phyloP scores from a whole-genome alignment of 2,329 filamentous ascomycete genomes.

The Penicillium freii region DNA sequence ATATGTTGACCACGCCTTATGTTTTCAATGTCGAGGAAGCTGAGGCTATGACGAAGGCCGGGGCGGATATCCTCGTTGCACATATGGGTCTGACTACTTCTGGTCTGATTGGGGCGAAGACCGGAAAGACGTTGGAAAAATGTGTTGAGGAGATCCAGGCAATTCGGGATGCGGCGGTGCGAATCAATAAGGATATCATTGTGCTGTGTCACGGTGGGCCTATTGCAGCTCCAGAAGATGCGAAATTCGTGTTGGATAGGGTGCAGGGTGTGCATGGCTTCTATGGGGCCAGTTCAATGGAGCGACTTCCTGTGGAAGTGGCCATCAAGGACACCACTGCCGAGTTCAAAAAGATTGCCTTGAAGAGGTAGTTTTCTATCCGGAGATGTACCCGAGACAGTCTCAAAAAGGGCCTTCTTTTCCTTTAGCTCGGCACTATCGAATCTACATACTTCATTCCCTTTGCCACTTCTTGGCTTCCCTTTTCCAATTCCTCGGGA shows the following conservation, averaged over 20 bases:
- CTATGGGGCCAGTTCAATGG: constrained; percentile 68
- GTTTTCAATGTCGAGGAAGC: neutral
- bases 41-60: neutral
- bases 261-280: constrained; percentile 68
- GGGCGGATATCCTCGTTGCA: neutral
- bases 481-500: too few relatives aligned
- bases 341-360: constrained; percentile 49
- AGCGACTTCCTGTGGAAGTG: constrained; percentile 65
- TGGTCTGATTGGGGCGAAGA: neutral
- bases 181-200: neutral
- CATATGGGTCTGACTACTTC: constrained; percentile 2
- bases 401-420: too few relatives aligned
- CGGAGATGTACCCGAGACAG: too few relatives aligned
- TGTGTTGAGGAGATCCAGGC: neutral
- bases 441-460: too few relatives aligned
- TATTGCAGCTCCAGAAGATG: constrained; percentile 63
- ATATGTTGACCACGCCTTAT: constrained; percentile 50
- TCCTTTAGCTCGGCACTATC: too few relatives aligned
- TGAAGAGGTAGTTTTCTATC: neutral
- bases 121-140: neutral
- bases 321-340: constrained; percentile 61
- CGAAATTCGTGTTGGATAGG: constrained; percentile 59
- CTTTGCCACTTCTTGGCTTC: too few relatives aligned
- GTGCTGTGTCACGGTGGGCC: constrained; percentile 70
- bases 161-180: neutral